These are phyloP conservation scores for Camellia lanceoleosa DNA, from an alignment of 148 eudicot species.

Conservation along the genomic window DNA sequence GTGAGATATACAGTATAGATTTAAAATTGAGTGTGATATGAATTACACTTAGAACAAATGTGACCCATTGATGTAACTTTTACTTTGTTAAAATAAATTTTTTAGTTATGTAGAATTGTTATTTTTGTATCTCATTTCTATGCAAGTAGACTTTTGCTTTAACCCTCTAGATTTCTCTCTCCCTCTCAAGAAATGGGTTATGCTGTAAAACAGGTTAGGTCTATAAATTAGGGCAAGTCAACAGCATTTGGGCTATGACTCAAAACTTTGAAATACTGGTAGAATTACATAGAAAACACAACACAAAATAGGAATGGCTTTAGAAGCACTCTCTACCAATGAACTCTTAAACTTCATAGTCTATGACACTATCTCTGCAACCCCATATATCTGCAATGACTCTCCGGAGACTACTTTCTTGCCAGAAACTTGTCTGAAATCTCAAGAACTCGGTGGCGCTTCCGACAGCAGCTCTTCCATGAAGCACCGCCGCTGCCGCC, in stretches of 20 bases:
- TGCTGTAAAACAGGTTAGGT: neutral
- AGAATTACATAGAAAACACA: neutral
- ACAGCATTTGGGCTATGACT: neutral
- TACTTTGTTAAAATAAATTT: too few relatives aligned
- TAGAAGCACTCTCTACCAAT: constrained; percentile 66
- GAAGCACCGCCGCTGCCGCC: constrained; percentile 6
- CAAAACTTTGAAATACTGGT: neutral
- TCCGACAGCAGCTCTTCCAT: constrained; percentile 1
- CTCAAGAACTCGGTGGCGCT: constrained; percentile 13
- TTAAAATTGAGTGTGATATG: too few relatives aligned
- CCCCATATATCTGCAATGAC: constrained; percentile 21
- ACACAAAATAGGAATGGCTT: constrained; percentile 30
- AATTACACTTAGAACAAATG: too few relatives aligned
- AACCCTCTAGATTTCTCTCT: neutral
- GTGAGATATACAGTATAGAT: too few relatives aligned
- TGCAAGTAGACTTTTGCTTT: neutral
- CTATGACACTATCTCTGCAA: constrained; percentile 44
- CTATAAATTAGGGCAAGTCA: neutral
- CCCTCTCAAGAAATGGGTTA: neutral
- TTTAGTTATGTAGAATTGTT: too few relatives aligned
- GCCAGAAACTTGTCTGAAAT: constrained; percentile 20
- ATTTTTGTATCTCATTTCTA: neutral
- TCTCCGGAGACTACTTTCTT: constrained; percentile 5
- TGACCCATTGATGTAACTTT: too few relatives aligned
- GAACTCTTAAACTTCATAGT: constrained; percentile 62